Evolutionary conservation across 2,329 filamentous ascomycete species (phyloP).

Genomic region (Epichloe amarillans): DNA sequence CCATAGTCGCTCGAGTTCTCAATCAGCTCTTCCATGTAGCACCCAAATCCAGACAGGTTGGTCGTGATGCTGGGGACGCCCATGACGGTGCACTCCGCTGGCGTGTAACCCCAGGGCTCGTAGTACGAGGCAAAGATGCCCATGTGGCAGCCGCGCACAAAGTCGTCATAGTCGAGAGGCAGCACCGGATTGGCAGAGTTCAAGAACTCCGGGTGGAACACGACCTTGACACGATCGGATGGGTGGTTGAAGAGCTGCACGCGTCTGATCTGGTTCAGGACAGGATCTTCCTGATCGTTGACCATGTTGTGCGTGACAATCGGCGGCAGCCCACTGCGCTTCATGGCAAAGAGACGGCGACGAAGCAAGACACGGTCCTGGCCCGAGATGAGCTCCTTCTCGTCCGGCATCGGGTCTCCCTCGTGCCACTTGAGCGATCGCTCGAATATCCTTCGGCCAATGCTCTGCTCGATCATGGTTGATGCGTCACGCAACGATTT

Average conservation of each 20-base stretch:
- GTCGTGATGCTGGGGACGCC: conserved; percentile 97
- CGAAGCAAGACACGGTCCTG: conserved; percentile 89
- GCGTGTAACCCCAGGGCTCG: conserved; percentile 98
- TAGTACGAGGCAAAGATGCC: conserved; percentile 97
- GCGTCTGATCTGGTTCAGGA: conserved; percentile 87
- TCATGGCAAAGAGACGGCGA: conserved; percentile 90
- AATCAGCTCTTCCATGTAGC: conserved; percentile 98
- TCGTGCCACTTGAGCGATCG: conserved; percentile 92
- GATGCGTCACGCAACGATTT: conserved; percentile 91
- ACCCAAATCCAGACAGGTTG: conserved; percentile 93
- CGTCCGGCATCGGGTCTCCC: conserved; percentile 82
- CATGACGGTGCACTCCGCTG: conserved; percentile 97
- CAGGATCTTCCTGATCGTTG: conserved; percentile 84
- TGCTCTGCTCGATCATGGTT: conserved; percentile 81
- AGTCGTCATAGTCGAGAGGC: conserved; percentile 94
- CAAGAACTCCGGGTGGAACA: conserved; percentile 97
- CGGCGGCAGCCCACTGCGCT: conserved; percentile 75
- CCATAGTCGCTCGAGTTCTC: conserved; percentile 97
- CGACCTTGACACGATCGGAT: conserved; percentile 85
- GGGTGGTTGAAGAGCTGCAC: conserved; percentile 97
- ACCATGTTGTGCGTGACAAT: conserved; percentile 99
- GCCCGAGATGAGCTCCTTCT: conserved; percentile 86
- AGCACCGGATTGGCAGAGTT: conserved; percentile 92
- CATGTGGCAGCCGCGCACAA: conserved; percentile 90
- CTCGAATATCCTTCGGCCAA: conserved; percentile 89